These are phyloP conservation scores for Ammopiptanthus mongolicus DNA, from an alignment of 306 rosid species.

Conservation along the genomic window DNA sequence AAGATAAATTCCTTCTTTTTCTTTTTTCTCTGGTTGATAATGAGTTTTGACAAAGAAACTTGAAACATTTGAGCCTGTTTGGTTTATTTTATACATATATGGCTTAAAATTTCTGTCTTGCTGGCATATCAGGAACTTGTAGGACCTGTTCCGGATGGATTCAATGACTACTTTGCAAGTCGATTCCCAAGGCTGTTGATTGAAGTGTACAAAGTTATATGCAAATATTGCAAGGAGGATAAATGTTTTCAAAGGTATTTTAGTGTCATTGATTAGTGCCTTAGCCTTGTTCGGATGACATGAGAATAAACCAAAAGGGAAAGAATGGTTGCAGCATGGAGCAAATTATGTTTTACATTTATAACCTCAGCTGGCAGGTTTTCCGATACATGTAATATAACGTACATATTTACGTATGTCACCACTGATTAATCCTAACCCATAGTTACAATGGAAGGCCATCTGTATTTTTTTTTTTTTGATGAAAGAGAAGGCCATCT, in stretches of 20 bases:
- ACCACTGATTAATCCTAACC: neutral
- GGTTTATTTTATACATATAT: neutral
- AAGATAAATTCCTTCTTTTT: neutral
- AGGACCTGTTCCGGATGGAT: constrained; percentile 69
- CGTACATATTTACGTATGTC: neutral
- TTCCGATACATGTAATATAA: neutral
- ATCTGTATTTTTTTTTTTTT: no score
- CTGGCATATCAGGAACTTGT: constrained; percentile 35
- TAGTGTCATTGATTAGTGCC: constrained; percentile 22
- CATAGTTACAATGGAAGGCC: neutral
- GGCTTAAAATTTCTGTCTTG: neutral
- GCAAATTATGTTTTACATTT: neutral
- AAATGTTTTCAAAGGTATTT: constrained; percentile 50
- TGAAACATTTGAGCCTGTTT: neutral
- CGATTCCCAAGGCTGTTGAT: constrained; percentile 67
- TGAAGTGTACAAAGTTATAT: constrained; percentile 54
- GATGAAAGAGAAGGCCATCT: neutral
- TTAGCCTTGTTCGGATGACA: neutral
- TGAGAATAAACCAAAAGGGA: neutral
- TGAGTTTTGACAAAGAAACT: neutral
- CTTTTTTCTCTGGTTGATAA: neutral
- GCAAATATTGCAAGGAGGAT: constrained; percentile 46
- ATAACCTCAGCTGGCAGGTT: neutral
- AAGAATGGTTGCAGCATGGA: neutral
- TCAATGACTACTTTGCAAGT: constrained; percentile 49